These are phyloP conservation scores for Metschnikowia arizonensis DNA, from an alignment of 805 yeast genomes.

Conservation along the genomic window DNA sequence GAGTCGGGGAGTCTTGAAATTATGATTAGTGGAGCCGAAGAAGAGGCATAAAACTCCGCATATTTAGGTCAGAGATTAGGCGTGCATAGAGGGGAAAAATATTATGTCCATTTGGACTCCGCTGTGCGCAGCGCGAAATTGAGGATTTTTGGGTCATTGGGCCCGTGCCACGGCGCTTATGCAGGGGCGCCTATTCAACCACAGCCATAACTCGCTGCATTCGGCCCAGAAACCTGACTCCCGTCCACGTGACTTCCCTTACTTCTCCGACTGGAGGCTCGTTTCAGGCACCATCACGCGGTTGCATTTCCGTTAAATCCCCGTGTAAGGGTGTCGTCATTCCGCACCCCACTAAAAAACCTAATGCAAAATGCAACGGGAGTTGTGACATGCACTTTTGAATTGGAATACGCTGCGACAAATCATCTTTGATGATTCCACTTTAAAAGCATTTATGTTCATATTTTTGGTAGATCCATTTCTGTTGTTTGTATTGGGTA, in stretches of 20 bases:
- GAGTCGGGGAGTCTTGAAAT: not conserved
- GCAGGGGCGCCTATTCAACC: not conserved
- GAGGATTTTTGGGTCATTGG: slow-evolving; percentile 5
- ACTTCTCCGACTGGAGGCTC: not conserved
- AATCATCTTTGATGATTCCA: not conserved
- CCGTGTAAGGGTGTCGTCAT: not conserved
- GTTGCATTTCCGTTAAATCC: not conserved
- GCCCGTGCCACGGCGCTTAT: slow-evolving; percentile 1
- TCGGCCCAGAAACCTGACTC: not conserved
- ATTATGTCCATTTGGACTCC: not conserved
- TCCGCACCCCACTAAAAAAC: not conserved
- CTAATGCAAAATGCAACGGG: not conserved
- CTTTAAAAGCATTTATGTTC: not conserved
- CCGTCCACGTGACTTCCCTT: slow-evolving; percentile 1
- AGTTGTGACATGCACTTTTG: not conserved
- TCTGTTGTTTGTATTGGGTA: not conserved
- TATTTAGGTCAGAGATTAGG: slow-evolving; percentile 1
- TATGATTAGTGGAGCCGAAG: not conserved
- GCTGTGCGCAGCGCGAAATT: slow-evolving; percentile 4
- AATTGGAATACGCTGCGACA: not conserved
- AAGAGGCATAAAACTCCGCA: slow-evolving; percentile 6
- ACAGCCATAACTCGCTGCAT: not conserved
- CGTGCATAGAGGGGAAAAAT: slow-evolving; percentile 5
- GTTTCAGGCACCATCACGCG: not conserved
- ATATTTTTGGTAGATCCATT: not conserved